Evolutionary conservation across 805 yeast genomes (phyloP).

Genomic region (Metschnikowia cubensis): DNA sequence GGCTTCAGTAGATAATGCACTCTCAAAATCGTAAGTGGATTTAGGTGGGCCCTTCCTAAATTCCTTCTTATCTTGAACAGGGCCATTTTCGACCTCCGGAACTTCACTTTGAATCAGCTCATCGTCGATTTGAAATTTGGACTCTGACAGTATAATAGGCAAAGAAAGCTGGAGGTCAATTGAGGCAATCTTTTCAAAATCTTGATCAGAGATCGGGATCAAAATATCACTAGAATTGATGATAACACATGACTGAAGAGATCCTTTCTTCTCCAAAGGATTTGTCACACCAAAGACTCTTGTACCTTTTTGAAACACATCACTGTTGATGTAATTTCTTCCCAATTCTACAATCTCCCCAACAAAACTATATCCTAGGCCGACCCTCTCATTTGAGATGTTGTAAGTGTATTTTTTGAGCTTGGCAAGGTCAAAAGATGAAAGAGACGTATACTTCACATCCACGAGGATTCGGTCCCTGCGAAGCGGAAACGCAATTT

Average conservation of each 20-base stretch:
- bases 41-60: conserved; percentile 1
- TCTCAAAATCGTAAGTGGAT: conserved; percentile 5
- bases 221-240: conserved; percentile 44
- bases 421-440: conserved; percentile 63
- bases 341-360: conserved; percentile 62
- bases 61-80: neutral
- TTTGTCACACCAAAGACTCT: conserved; percentile 59
- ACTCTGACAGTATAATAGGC: neutral
- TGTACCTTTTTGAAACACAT: conserved; percentile 49
- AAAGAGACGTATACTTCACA: conserved; percentile 55
- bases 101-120: neutral
- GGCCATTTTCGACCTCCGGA: neutral
- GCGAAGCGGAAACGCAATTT: conserved; percentile 46
- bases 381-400: conserved; percentile 51
- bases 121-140: conserved; percentile 12
- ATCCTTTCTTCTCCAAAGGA: conserved; percentile 51
- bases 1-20: conserved; percentile 28
- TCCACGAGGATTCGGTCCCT: conserved; percentile 51
- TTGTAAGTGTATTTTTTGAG: conserved; percentile 51
- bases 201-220: conserved; percentile 25
- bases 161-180: conserved; percentile 25
- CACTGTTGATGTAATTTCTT: conserved; percentile 24
- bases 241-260: conserved; percentile 53
- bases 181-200: conserved; percentile 17
- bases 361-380: conserved; percentile 67